Base-by-base conservation (phyloP, 192 early-diverging fungal genomes). In the Gonapodya prolifera region DNA sequence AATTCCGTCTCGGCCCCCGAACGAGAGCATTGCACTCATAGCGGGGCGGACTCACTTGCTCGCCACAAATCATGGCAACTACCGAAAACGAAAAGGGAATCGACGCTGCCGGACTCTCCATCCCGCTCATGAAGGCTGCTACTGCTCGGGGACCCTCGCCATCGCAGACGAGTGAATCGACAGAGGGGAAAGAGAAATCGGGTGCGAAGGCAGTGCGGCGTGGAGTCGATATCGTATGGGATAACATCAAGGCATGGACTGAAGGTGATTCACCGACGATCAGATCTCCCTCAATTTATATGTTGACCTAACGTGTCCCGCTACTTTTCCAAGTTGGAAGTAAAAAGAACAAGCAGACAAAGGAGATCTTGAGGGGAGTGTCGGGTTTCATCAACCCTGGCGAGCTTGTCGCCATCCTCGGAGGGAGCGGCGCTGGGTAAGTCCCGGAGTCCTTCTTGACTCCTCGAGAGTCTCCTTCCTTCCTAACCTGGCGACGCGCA, bases 351-450 rank as follows among this genome's bases (percentile, higher is more conserved):
- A 73, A 73, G 31, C 8, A 8, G 2, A 32, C 18, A 8, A 73
- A 73, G 31, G 28, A 73, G 71, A 73, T 73, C 29, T 32, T 73
- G 16, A 16, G 32, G 71, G 71, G 71, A 13, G 71, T 73, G 2
- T 30, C 28, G 2, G 71, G 71, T 13, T 32, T 8, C 71, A 32
- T 32, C 31, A 73, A 77, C 13, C 32, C 32, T 2, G 71, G 77
- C 29, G 71, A 73, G 77, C 34, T 77, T 17, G 32, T 77, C 71
- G 77, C 69, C 71, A 73, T 77, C 33, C 71, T 77, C 32, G 77
- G 77, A 30, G 69, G 69, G 31, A 35, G 31, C 71, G 77, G 77
- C 34, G 77, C 77, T 35, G 77, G 45, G 45, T 61, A 23, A 61
- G 45, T 61, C 23, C 8, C 45, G 45, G 45, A 16, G 8, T 16